Conservation (phyloP, 345 rosid genomes). For the Trapa bicornis region DNA sequence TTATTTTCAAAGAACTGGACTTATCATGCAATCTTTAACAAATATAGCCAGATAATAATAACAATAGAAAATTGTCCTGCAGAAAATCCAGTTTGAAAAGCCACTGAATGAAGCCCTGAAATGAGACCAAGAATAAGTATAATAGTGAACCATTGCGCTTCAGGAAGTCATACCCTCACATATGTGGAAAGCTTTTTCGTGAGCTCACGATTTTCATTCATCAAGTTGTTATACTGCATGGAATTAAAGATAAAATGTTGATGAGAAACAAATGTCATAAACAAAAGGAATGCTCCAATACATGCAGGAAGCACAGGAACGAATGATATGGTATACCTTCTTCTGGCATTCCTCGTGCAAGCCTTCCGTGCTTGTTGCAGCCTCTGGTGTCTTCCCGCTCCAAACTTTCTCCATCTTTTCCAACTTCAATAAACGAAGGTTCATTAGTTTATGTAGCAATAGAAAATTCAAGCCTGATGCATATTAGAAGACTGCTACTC, state of each 20-base stretch:
- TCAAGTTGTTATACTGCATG: conserved; percentile 22
- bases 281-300: neutral
- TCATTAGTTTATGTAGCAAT: neutral
- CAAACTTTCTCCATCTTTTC: neutral
- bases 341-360: conserved; percentile 39
- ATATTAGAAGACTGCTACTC: neutral
- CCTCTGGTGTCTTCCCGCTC: conserved; percentile 5
- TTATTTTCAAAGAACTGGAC: neutral
- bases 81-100: neutral
- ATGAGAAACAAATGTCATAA: neutral
- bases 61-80: neutral
- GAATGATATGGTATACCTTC: conserved; percentile 20
- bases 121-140: neutral
- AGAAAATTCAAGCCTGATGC: neutral
- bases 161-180: neutral
- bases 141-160: neutral
- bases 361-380: conserved; percentile 20
- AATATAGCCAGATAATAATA: neutral
- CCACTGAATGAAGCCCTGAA: neutral
- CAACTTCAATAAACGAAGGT: neutral
- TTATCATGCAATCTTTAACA: neutral
- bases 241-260: neutral
- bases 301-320: neutral
- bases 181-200: conserved; percentile 17
- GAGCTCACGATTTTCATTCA: conserved; percentile 20